Base-by-base conservation (phyloP, 768 basidiomycete genomes). In the Russula virescens region DNA sequence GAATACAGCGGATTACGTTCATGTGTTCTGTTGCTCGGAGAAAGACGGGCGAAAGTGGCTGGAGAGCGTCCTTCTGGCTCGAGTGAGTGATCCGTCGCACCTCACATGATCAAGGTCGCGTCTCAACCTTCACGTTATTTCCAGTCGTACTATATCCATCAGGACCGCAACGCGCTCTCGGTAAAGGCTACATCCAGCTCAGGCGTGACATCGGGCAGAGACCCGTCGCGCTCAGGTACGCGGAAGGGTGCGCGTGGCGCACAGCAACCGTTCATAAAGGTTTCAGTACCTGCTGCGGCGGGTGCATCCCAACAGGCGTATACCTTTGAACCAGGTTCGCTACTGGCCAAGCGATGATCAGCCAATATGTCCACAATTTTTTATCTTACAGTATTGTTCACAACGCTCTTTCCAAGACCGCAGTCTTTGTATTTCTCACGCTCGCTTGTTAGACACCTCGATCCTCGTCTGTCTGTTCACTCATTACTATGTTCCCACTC, bases 1-100 rank as follows among this genome's bases (percentile, higher is more conserved):
- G 75, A 86, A 91, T 72, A 83, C 83, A 5, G 80, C 85, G 34
- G 94, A 98, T 69, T 98, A 95, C 74, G 72, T 93, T 59, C 94
- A 97, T 70, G 77, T 87, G 52, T 94, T 98, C 71, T 86, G 86
- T 31, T 89, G 89, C 66, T 81, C 84, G 47, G 83, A 85, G 68
- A 81, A 78, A 43, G 89, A 92, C 52, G 89, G 90, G 43, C 79
- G 81, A 65, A 75, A 77, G 40, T 95, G 93, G 93, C 77, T 93
- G 71, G 84, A 92, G 74, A 83, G 78, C 68, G 85, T 94, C 48
- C 80, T 93, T 19, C 75, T 94, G 58, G 91, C 92, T 58, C 83
- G 93, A 55, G 93, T 94, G 73, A 71, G 90, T 78, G 23, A 35
- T 51, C 23, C 4, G 21, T 55, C n/a, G 38, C 42, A 19, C 31